Conservation (phyloP, 2,329 filamentous ascomycete genomes). For the Peltaster fructicola region DNA sequence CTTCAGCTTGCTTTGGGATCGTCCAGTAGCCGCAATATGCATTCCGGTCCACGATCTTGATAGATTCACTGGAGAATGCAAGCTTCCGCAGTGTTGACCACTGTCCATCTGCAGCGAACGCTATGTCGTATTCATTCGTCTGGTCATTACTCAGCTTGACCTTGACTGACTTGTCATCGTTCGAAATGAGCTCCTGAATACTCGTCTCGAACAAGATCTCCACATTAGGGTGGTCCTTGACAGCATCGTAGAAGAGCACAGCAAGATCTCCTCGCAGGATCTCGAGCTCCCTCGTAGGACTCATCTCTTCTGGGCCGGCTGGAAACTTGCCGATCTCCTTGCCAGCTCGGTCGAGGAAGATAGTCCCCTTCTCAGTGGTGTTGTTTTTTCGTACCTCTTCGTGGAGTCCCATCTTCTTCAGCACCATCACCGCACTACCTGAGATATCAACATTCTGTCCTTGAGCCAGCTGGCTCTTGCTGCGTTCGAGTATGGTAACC, state of each 20-base stretch:
- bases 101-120: conserved; percentile 2
- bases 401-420: conserved; percentile 13
- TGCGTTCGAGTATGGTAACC: conserved; percentile 10
- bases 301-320: conserved; percentile 8
- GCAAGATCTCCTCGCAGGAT: conserved; percentile 37
- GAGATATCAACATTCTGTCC: conserved; percentile 16
- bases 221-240: conserved; percentile 7
- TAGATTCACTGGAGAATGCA: background rate
- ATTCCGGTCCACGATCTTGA: conserved; percentile 1
- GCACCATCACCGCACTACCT: conserved; percentile 11
- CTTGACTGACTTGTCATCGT: background rate
- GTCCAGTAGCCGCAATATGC: conserved; percentile 1
- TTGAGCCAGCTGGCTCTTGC: conserved; percentile 2
- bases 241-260: conserved; percentile 22
- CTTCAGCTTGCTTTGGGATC: background rate
- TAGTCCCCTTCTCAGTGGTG: conserved; percentile 12
- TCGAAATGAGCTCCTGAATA: conserved; percentile 6
- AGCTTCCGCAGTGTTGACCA: conserved; percentile 1
- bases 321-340: conserved; percentile 10
- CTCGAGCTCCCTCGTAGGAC: conserved; percentile 33
- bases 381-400: conserved; percentile 6
- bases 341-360: conserved; percentile 10
- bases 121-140: background rate
- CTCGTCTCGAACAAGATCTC: conserved; percentile 10
- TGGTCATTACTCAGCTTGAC: conserved; percentile 1